Percentiles rank a stretch among this genome's conserved stretches.
These are phyloP conservation scores for Fusarium stilboides DNA, from an alignment of 2,329 filamentous ascomycete genomes.

Conservation along the genomic window DNA sequence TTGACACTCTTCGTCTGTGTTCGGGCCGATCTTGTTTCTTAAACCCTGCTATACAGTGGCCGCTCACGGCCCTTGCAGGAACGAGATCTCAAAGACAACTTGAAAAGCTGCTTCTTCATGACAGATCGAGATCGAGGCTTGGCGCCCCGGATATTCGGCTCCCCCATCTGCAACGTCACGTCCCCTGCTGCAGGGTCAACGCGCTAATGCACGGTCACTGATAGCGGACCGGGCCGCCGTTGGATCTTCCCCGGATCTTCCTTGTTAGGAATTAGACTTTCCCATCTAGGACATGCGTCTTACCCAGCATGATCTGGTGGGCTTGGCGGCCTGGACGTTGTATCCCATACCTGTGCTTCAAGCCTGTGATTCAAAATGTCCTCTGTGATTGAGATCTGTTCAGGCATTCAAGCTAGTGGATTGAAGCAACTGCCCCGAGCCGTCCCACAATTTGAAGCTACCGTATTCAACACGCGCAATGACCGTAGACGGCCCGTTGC, in stretches of 20 bases:
- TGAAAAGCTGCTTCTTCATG: neutral
- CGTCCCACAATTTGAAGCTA: neutral
- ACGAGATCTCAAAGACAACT: neutral
- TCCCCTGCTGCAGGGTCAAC: neutral
- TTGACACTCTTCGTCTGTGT: no score
- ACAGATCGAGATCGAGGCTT: neutral
- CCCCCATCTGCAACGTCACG: neutral
- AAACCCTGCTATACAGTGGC: no score
- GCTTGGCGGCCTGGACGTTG: neutral
- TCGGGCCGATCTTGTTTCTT: no score
- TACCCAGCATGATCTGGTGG: neutral
- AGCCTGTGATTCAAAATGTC: neutral
- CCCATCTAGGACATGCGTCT: neutral
- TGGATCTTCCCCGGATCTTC: neutral
- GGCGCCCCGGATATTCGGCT: neutral
- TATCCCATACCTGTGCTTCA: neutral
- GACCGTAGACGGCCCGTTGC: neutral
- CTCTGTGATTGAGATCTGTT: neutral
- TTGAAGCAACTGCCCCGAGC: neutral
- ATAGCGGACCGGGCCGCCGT: conserved; percentile 4
- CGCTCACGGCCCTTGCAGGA: neutral
- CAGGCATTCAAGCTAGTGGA: neutral
- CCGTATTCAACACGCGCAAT: neutral
- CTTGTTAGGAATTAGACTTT: neutral
- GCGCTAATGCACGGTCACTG: conserved; percentile 2